Conservation (phyloP, 805 yeast species). For the Candida quercuum region DNA sequence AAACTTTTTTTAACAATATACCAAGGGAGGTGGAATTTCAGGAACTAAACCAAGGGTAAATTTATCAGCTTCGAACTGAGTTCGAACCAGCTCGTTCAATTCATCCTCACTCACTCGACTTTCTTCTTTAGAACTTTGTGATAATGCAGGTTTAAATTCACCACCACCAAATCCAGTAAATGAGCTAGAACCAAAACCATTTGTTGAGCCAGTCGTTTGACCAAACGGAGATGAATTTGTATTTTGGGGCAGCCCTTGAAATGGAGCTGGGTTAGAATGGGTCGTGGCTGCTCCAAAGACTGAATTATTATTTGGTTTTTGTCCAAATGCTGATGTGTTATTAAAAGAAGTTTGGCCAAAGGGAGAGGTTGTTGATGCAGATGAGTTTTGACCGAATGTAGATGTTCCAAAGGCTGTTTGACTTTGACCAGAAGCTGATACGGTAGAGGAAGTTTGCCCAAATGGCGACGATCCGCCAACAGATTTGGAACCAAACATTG, state of each 20-base stretch:
- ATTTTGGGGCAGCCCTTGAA: too few relatives aligned
- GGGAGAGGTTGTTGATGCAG: slow-evolving; percentile 1
- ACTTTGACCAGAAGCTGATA: not conserved
- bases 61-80: slow-evolving; percentile 39
- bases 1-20: slow-evolving; percentile 27
- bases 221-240: slow-evolving; percentile 7
- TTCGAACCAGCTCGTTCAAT: slow-evolving; percentile 36
- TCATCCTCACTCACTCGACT: slow-evolving; percentile 29
- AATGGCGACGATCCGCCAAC: slow-evolving; percentile 6
- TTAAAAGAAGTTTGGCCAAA: not conserved
- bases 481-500: slow-evolving; percentile 9
- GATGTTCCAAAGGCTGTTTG: not conserved
- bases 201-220: too few relatives aligned
- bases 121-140: slow-evolving; percentile 30
- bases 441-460: not conserved
- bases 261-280: too few relatives aligned
- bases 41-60: slow-evolving; percentile 66
- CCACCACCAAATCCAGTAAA: slow-evolving; percentile 4
- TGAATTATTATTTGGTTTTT: too few relatives aligned
- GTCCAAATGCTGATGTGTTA: slow-evolving; percentile 5
- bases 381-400: slow-evolving; percentile 3
- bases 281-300: too few relatives aligned
- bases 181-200: slow-evolving; percentile 6
- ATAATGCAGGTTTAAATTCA: slow-evolving; percentile 17
- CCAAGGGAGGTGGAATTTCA: slow-evolving; percentile 64